Conservation (phyloP, 2,329 filamentous ascomycete species). For the Trichoderma polysporum region DNA sequence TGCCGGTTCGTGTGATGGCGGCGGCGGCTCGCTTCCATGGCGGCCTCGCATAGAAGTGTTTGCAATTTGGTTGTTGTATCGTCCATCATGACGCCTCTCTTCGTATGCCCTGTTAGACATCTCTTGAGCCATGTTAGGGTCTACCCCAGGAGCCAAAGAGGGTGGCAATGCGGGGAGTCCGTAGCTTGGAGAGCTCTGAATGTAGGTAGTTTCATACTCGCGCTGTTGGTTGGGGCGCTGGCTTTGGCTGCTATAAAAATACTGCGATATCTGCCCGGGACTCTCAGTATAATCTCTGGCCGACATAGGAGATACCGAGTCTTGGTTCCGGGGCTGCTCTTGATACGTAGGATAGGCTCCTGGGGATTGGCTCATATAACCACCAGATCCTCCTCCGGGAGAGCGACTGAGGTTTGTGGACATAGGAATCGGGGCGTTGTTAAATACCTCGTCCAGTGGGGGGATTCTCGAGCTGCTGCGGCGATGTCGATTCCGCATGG, state of each 20-base stretch:
- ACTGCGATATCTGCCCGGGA: constrained; percentile 32
- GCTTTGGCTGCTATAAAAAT: constrained; percentile 32
- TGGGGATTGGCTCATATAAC: constrained; percentile 29
- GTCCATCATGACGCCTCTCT: constrained; percentile 47
- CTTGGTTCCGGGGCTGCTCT: constrained; percentile 21
- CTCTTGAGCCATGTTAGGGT: constrained; percentile 55
- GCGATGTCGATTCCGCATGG: constrained; percentile 30
- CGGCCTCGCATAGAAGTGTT: constrained; percentile 45
- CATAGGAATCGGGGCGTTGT: constrained; percentile 43
- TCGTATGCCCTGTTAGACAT: constrained; percentile 58
- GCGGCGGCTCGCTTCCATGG: constrained; percentile 34
- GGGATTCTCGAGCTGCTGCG: constrained; percentile 28
- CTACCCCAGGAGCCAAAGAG: constrained; percentile 61
- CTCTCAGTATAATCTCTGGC: constrained; percentile 38
- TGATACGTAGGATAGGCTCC: constrained; percentile 29
- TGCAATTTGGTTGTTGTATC: constrained; percentile 44
- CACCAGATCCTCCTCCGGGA: constrained; percentile 31
- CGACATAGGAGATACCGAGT: constrained; percentile 34
- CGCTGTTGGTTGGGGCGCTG: constrained; percentile 34
- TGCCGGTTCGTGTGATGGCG: constrained; percentile 29
- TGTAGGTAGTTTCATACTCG: constrained; percentile 39
- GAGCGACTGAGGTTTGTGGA: constrained; percentile 45
- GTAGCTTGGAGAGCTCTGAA: constrained; percentile 39
- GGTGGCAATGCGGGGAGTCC: constrained; percentile 51
- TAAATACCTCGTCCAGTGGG: constrained; percentile 42